phyloP scores from a whole-genome alignment of 2,329 filamentous ascomycete genomes.

The Neonectria hederae region DNA sequence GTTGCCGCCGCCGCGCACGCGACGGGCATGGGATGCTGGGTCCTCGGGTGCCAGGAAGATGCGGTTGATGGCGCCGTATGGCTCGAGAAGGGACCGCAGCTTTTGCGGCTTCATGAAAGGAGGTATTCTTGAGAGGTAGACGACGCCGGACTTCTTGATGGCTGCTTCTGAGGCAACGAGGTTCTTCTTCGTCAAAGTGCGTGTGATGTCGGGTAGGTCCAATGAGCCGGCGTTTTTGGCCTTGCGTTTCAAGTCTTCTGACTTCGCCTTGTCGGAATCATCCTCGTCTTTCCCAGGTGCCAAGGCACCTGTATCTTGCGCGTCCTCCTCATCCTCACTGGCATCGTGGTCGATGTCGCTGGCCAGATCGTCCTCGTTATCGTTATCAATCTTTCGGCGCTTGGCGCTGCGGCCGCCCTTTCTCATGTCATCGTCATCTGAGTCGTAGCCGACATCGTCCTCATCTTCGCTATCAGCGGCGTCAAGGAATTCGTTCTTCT shows the following conservation, averaged over 20 bases:
- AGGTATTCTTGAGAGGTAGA: slow-evolving; percentile 85
- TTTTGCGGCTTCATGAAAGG: slow-evolving; percentile 90
- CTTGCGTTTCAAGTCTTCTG: slow-evolving; percentile 39
- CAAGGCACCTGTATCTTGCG: slow-evolving; percentile 41
- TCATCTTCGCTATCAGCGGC: slow-evolving; percentile 67
- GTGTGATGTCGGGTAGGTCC: slow-evolving; percentile 59
- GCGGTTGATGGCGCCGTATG: slow-evolving; percentile 79
- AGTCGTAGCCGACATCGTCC: slow-evolving; percentile 69
- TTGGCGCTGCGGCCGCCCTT: slow-evolving; percentile 72
- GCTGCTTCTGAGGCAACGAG: slow-evolving; percentile 71
- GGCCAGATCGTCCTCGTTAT: slow-evolving; percentile 47
- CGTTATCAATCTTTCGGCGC: slow-evolving; percentile 65
- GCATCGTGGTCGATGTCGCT: slow-evolving; percentile 50
- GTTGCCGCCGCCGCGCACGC: slow-evolving; percentile 79
- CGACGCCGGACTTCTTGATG: slow-evolving; percentile 78
- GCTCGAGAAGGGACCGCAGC: slow-evolving; percentile 76
- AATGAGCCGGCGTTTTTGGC: slow-evolving; percentile 43
- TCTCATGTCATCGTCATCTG: slow-evolving; percentile 73
- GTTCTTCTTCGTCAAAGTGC: slow-evolving; percentile 72
- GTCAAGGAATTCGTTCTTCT: slow-evolving; percentile 77
- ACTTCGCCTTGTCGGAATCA: slow-evolving; percentile 18
- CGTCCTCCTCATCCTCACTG: slow-evolving; percentile 48
- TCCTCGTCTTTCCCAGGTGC: slow-evolving; percentile 38
- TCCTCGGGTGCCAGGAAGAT: slow-evolving; percentile 85
- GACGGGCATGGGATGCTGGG: slow-evolving; percentile 69